Base-by-base conservation (phyloP, 1,284 basidiomycete species). In the Pseudozyma sp. region DNA sequence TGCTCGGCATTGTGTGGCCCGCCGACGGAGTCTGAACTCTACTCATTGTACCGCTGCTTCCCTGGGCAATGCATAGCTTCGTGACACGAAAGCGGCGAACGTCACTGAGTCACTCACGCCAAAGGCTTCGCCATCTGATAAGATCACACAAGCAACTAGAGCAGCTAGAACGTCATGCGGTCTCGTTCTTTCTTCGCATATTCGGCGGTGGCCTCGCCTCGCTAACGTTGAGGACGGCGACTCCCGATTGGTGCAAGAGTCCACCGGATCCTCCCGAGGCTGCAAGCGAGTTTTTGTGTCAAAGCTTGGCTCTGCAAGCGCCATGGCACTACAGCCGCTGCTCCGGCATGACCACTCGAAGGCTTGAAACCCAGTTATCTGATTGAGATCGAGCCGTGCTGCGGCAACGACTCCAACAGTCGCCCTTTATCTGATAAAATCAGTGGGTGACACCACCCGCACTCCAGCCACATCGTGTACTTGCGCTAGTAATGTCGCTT, bases 111-210 rank as follows among this genome's bases (percentile, higher is more conserved):
- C 25, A 19, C 31, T 35, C 25, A 31, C 21, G 19, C 12, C 49
- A 34, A 16, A 19, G 38, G 44, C 11, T 36, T 57, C 54, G 16
- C 19, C 34, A 60, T 60, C 59, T 60, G 59, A 60, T 60, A 54
- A 60, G 59, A 53, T 60, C 51, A 45, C 34, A 31, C 25, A 3
- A 6, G 3, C 25, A 31, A 31, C 25, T 31, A n/a, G n/a, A n/a
- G n/a, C n/a, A n/a, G n/a, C n/a, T n/a, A n/a, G n/a, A n/a, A n/a
- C 25, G 25, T 31, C 25, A 31, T 31, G 25, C 25, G 25, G 25
- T 31, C 25, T 31, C 25, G 25, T 31, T 31, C 6, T 6, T 3
- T 31, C 3, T 31, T 31, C 6, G 25, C 25, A 31, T 3, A 31
- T 31, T 31, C 25, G 25, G 6, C 3, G 3, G 25, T 31, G 25